phyloP scores from a whole-genome alignment of 2,329 filamentous ascomycete species.

The Zymoseptoria crescenta region DNA sequence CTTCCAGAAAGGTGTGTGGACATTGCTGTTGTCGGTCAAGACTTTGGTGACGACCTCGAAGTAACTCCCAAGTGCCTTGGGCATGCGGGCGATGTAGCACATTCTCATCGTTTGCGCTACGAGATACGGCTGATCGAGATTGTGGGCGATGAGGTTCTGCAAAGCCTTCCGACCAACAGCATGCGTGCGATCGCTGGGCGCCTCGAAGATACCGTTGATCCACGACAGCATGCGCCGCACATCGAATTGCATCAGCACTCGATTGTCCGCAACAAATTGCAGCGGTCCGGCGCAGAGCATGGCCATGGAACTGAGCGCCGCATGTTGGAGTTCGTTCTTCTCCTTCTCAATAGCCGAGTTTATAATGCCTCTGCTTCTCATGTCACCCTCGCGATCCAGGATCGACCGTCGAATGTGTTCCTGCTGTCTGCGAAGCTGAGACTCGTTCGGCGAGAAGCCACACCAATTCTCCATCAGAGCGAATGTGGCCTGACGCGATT shows the following conservation, averaged over 20 bases:
- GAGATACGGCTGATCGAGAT: conserved; percentile 76
- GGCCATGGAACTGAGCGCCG: conserved; percentile 92
- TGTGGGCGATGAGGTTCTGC: conserved; percentile 83
- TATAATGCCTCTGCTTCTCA: conserved; percentile 66
- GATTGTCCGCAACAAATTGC: conserved; percentile 79
- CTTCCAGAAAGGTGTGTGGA: conserved; percentile 83
- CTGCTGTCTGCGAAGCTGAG: conserved; percentile 71
- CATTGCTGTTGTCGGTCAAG: conserved; percentile 70
- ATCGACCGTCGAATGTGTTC: conserved; percentile 80
- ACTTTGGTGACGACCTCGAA: conserved; percentile 89
- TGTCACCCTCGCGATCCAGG: conserved; percentile 65
- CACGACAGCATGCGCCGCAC: conserved; percentile 86
- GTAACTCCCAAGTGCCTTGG: conserved; percentile 87
- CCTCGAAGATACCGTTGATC: conserved; percentile 92
- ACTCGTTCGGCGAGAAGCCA: conserved; percentile 87
- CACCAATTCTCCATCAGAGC: conserved; percentile 99
- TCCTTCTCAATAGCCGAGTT: conserved; percentile 95
- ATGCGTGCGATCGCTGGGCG: conserved; percentile 84
- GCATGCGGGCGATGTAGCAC: conserved; percentile 67
- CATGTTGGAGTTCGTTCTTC: conserved; percentile 82
- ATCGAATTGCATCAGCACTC: conserved; percentile 83
- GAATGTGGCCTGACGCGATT: conserved; percentile 90
- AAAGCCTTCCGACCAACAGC: conserved; percentile 80
- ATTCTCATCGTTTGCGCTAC: conserved; percentile 84
- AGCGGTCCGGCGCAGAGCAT: conserved; percentile 77